Evolutionary conservation across 345 rosid genomes (phyloP).

Genomic region (Linum tenue): DNA sequence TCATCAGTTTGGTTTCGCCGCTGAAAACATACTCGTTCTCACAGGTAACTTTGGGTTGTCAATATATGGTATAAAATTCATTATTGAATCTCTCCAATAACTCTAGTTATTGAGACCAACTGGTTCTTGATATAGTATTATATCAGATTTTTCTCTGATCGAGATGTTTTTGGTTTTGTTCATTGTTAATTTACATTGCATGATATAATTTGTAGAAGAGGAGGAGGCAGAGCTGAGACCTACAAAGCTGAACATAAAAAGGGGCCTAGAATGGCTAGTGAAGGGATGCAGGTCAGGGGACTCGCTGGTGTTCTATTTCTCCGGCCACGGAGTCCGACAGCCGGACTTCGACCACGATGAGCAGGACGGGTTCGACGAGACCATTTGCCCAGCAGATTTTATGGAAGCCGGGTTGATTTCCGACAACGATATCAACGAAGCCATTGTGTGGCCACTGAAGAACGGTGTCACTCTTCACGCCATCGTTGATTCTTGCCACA

Average conservation of each 20-base stretch:
- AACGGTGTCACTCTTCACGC: slow-evolving; percentile 50
- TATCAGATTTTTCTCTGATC: background rate
- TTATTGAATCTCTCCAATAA: too few species aligned
- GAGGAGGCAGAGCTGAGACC: slow-evolving; percentile 16
- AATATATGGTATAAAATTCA: too few species aligned
- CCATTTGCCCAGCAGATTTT: slow-evolving; percentile 50
- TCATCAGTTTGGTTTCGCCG: slow-evolving; percentile 13
- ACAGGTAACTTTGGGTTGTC: slow-evolving; percentile 26
- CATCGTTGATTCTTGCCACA: slow-evolving; percentile 59
- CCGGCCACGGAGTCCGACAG: slow-evolving; percentile 50
- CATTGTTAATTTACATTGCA: background rate
- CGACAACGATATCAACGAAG: slow-evolving; percentile 35
- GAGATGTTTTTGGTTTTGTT: background rate
- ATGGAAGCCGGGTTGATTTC: slow-evolving; percentile 36
- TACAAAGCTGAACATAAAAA: slow-evolving; percentile 39
- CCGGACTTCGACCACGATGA: slow-evolving; percentile 38
- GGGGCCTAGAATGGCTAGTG: slow-evolving; percentile 42
- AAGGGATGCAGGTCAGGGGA: slow-evolving; percentile 29
- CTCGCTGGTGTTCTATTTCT: slow-evolving; percentile 48
- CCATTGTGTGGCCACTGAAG: slow-evolving; percentile 38
- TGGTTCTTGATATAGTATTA: too few species aligned
- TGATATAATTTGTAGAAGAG: slow-evolving; percentile 26
- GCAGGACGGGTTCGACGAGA: slow-evolving; percentile 49
- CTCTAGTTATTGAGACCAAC: too few species aligned
- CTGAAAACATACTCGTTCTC: slow-evolving; percentile 31